These are phyloP conservation scores for Ehretia macrophylla DNA, from an alignment of 257 asterid genomes.

Conservation along the genomic window DNA sequence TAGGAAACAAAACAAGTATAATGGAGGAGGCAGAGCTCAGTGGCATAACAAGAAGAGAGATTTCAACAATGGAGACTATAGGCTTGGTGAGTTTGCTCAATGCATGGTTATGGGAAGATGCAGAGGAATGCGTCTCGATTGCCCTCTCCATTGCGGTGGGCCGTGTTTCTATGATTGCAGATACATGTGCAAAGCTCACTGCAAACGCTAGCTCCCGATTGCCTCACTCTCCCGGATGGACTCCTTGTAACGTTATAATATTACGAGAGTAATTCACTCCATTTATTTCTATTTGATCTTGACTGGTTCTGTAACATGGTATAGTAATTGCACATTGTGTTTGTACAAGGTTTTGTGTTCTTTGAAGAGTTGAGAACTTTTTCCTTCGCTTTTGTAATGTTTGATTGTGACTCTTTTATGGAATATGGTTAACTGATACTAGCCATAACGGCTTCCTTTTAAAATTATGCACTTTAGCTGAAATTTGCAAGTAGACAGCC, in stretches of 20 bases:
- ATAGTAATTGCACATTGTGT: no score
- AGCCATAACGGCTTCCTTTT: neutral
- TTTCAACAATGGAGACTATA: constrained; percentile 15
- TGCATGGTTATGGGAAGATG: constrained; percentile 45
- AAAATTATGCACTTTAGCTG: neutral
- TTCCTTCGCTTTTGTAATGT: neutral
- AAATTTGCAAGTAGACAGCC: neutral
- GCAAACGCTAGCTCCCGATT: constrained; percentile 14
- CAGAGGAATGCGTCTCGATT: constrained; percentile 40
- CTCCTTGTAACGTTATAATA: no score
- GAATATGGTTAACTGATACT: neutral
- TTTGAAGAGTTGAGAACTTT: neutral
- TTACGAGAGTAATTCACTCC: no score
- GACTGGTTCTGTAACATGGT: no score
- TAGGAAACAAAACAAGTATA: constrained; percentile 9
- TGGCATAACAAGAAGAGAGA: constrained; percentile 9
- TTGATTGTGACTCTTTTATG: neutral
- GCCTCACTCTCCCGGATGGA: no score
- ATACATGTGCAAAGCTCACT: constrained; percentile 55
- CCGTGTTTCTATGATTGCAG: constrained; percentile 46
- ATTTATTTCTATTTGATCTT: no score
- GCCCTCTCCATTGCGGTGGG: constrained; percentile 58
- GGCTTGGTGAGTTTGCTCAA: constrained; percentile 43
- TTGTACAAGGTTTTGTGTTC: neutral
- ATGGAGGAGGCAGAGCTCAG: constrained; percentile 1